Evolutionary conservation across 2,329 filamentous ascomycete genomes (phyloP), one percentile per base, ranked within the genome.

Genomic region (Penicillium sclerotiorum): DNA sequence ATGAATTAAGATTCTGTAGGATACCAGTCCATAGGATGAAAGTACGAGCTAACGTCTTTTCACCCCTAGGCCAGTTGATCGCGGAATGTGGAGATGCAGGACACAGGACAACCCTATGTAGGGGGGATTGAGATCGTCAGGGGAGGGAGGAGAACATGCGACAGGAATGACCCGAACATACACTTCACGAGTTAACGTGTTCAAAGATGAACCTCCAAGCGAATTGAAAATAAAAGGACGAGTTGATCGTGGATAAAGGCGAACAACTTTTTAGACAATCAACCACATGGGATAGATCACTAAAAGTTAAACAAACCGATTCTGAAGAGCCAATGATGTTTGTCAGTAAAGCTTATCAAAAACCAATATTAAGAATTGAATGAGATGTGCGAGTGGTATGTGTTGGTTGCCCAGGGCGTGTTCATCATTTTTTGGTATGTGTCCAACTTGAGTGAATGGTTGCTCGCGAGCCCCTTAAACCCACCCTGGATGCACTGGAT

Each of bases 1-100:
- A 59, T 63, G 65, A 66, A 64, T 59, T 61, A 45, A 55, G 61
- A 63, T 59, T 62, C 59, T 67, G 63, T 49, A 59, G 62, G 61
- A 70, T 67, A 63, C 68, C 63, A 69, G 59, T 65, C 57, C 57
- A 49, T 66, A 59, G 67, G 65, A 66, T 68, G 65, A 72, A 28
- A 76, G 70, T 52, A 73, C 73, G 73, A 76, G 68, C 70, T 58
- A 76, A 76, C 73, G 73, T 70, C n/a, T n/a, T 72, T 76, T 73
- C 72, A 71, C 70, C 67, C 63, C 64, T 68, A 64, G 60, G 64
- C 59, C 52, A 55, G 63, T 68, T 62, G 60, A 59, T 62, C 63
- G 62, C 60, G 64, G 69, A 72, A 72, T 68, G 67, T 70, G 66
- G 66, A 64, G 62, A n/a, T 60, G 64, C 57, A 67, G 65, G 61